Conservation (phyloP, 441 rosid species). For the Croton setiger region DNA sequence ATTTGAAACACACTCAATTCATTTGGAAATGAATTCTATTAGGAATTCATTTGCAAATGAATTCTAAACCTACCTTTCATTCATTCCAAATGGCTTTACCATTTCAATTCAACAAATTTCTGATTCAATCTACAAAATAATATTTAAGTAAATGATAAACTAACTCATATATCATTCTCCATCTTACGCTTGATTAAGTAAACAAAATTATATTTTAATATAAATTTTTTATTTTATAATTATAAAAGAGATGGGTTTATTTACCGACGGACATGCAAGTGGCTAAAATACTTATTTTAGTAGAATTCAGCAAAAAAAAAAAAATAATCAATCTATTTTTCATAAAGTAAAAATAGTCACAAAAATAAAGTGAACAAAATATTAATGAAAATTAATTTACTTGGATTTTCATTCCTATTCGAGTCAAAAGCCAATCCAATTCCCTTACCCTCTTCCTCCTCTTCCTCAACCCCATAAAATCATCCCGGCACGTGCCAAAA, state of each 20-base stretch:
- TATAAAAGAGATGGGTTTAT: too few species aligned
- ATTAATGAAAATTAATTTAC: slow-evolving; percentile 23
- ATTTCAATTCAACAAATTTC: background rate
- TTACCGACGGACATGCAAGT: too few species aligned
- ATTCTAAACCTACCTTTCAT: too few species aligned
- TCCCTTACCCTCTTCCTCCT: slow-evolving; percentile 11
- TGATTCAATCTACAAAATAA: background rate
- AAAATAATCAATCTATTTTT: slow-evolving; percentile 3
- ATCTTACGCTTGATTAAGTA: background rate
- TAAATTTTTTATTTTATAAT: background rate
- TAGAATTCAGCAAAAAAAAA: too few species aligned
- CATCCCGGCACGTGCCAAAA: slow-evolving; percentile 38
- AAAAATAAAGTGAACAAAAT: slow-evolving; percentile 15
- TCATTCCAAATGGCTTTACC: too few species aligned
- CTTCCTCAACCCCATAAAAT: slow-evolving; percentile 9
- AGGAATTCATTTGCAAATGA: too few species aligned
- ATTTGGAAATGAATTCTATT: too few species aligned
- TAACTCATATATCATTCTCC: too few species aligned
- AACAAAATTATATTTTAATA: background rate
- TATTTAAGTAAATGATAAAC: background rate
- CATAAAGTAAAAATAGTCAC: slow-evolving; percentile 20
- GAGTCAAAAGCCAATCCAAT: slow-evolving; percentile 33
- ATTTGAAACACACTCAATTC: too few species aligned
- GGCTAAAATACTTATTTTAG: too few species aligned
- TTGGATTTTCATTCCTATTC: slow-evolving; percentile 22